Evolutionary conservation across 2,329 filamentous ascomycete species (phyloP), one percentile per base, ranked within the genome.

Genomic region (Allantophomopsis lycopodina): DNA sequence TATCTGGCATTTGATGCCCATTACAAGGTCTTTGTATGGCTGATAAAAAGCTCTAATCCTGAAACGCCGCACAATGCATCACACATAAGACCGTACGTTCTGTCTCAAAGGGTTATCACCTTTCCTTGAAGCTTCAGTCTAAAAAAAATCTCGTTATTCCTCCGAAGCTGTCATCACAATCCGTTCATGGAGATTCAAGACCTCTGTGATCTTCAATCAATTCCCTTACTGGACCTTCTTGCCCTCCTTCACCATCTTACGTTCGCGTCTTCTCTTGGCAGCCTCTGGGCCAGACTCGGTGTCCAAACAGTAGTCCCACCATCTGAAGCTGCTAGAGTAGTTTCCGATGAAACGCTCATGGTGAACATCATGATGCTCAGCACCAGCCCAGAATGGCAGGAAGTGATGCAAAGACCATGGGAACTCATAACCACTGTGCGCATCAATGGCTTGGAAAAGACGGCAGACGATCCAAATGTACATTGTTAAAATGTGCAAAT

Each of bases 291-390:
- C 86, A 47, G 85, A 85, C 71, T 98, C 89, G 45, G 91, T 98
- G 63, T 95, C 88, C 50, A 96, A 72, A 51, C 79, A 60, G 60
- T 83, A 94, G 66, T 98, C 91, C 91, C 91, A 98, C 91, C 91
- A 98, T 61, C 89, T 76, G 77, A 98, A 98, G 69, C 85, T 94
- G 58, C 87, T 94, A 38, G 89, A 71, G 60, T 96, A 98, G 70
- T 98, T 98, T 53, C 91, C 91, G 47, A 98, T 87, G 66, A 98
- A 98, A 59, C 87, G 86, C 69, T 98, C 91, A 66, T 98, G 91
- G 66, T 98, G 91, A 35, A 87, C 69, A 56, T 98, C 91, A 66
- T 98, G 91, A 66, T 96, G 89, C 53, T 94, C 79, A 40, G 91
- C 91, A 46, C 91, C 91, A 40, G 89, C 89, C 91, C 91, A 98